Evolutionary conservation across 768 basidiomycete genomes (phyloP).

Genomic region (Cyathus striatus): DNA sequence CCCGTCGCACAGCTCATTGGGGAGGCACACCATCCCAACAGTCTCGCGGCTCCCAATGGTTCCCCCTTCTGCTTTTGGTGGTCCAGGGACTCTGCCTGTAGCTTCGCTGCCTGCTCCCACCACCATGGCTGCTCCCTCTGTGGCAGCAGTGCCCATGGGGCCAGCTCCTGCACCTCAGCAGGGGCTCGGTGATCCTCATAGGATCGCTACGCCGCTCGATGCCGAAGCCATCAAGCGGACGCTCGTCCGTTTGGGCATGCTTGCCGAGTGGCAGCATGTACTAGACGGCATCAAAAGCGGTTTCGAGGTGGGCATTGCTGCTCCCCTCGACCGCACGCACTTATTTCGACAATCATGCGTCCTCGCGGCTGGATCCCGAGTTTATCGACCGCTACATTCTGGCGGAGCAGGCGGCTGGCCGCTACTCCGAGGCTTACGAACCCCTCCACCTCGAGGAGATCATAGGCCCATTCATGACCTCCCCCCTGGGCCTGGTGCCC

Average conservation of each 20-base stretch:
- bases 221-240: neutral
- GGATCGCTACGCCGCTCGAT: neutral
- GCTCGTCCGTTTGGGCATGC: neutral
- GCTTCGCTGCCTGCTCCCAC: neutral
- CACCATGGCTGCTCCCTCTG: neutral
- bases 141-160: neutral
- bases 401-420: conserved; percentile 19
- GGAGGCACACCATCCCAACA: no score
- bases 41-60: no score
- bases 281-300: conserved; percentile 24
- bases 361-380: conserved; percentile 14
- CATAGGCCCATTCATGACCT: conserved; percentile 36
- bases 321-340: conserved; percentile 8
- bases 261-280: conserved; percentile 15
- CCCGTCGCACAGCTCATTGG: no score
- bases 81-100: no score
- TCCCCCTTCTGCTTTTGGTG: no score
- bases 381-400: conserved; percentile 28
- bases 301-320: conserved; percentile 27
- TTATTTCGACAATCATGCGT: conserved; percentile 29
- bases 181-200: neutral
- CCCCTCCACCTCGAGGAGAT: conserved; percentile 17
- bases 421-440: conserved; percentile 24
- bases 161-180: neutral
- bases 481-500: conserved; percentile 32